A percentile compares a stretch with the other conserved stretches of the same genome.
phyloP scores from a whole-genome alignment of 805 yeast species.

The Yueomyces sp. region DNA sequence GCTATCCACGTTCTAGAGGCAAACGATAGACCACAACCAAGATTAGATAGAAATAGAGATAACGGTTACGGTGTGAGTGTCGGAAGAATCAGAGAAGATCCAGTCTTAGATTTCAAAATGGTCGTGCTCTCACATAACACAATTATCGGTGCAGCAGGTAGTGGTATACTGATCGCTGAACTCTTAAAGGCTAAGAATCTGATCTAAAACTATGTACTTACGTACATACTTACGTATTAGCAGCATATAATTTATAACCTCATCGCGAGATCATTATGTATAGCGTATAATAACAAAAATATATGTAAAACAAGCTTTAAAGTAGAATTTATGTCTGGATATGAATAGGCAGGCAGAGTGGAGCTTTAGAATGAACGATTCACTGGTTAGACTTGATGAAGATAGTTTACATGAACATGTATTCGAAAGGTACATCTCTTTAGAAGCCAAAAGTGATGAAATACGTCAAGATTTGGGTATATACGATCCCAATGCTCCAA shows the following conservation, averaged over 20 bases:
- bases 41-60: conserved; percentile 93
- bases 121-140: conserved; percentile 97
- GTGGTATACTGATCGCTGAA: conserved; percentile 94
- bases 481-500: conserved; percentile 4
- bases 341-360: background rate
- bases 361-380: background rate
- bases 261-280: too few species aligned
- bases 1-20: conserved; percentile 88
- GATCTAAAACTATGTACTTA: conserved; percentile 29
- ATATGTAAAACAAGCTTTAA: background rate
- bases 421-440: conserved; percentile 18
- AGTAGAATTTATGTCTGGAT: background rate
- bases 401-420: conserved; percentile 20
- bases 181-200: conserved; percentile 63
- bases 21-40: conserved; percentile 91
- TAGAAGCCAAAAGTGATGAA: conserved; percentile 8
- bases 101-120: conserved; percentile 89
- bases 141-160: conserved; percentile 96
- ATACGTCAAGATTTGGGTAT: conserved; percentile 24
- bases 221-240: too few species aligned
- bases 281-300: background rate
- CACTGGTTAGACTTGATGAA: conserved; percentile 2
- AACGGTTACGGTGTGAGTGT: conserved; percentile 88
- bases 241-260: too few species aligned
- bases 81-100: conserved; percentile 88